Evolutionary conservation across 805 yeast genomes (phyloP), one percentile per base, ranked within the genome.

Genomic region (Jamesozyma gamospora): DNA sequence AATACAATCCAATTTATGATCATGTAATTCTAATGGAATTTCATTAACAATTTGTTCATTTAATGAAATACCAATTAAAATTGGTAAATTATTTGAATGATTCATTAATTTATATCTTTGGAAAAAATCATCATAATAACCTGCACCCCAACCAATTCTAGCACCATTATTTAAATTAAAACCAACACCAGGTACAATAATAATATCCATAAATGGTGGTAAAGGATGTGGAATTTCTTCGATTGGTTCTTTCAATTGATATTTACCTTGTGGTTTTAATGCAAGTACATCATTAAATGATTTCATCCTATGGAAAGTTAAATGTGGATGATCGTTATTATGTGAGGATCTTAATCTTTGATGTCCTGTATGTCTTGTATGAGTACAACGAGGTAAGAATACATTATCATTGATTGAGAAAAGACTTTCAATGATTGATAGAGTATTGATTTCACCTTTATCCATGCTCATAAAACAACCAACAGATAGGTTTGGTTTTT

Each of bases 71-170:
- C 63, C 64, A 14, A 61, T 41, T 10, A 60, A 45, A 14, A 58
- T 16, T 3, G 64, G 63, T 28, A 36, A 39, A 25, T 41, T 40
- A 10, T 41, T 34, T 16, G 52, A 47, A 28, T 50, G 45, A 18
- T n/a, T 14, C 34, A 46, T 41, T 21, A 47, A 41, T 25, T 37
- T 38, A 48, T 76, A 76, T 37, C 81, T 62, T 34, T 67, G 63
- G 32, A 82, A 69, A 50, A 68, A 82, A 50, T 80, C 85, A 56
- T 90, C 98, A 57, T 92, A 90, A 58, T 75, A 87, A 0, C 96
- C 98, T 4, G 79, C 90, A 1, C 98, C 98, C 56, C 86, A 94
- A 1, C 98, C 98, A 39, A 90, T 56, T 39, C 98, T 58, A 11
- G 65, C 57, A 17, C 77, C 63, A 5, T 47, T 44, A 18, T 47